These are phyloP conservation scores for Backusella australiensis DNA, from an alignment of 192 early-diverging fungal genomes.

Conservation along the genomic window DNA sequence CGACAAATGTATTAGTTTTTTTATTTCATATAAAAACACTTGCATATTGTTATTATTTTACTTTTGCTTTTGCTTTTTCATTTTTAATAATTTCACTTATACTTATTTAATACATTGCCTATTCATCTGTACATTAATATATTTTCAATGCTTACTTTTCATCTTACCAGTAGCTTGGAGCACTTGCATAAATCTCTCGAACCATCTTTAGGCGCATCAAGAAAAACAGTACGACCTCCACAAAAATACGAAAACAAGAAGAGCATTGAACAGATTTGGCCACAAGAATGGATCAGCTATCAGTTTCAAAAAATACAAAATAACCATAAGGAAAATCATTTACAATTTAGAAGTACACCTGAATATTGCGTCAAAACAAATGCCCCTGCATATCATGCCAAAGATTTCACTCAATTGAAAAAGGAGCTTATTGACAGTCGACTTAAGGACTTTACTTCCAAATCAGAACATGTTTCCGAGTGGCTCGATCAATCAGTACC, in stretches of 20 bases:
- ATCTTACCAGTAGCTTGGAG: background rate
- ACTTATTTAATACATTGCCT: background rate
- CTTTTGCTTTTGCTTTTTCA: background rate
- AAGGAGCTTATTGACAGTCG: slow-evolving; percentile 5
- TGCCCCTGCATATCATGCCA: background rate
- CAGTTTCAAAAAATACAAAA: slow-evolving; percentile 2
- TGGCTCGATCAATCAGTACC: background rate
- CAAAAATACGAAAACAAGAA: background rate
- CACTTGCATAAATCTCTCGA: background rate
- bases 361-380: slow-evolving; percentile 1
- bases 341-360: slow-evolving; percentile 1
- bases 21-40: background rate
- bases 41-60: background rate
- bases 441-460: background rate
- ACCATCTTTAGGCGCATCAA: background rate
- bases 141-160: background rate
- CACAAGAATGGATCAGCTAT: slow-evolving; percentile 1
- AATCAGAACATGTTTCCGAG: background rate
- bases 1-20: background rate
- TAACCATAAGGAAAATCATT: background rate
- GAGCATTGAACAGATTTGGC: background rate
- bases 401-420: background rate
- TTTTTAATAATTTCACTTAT: background rate
- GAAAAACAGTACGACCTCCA: background rate
- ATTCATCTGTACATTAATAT: background rate